Evolutionary conservation across 768 basidiomycete species (phyloP).

Genomic region (Kwoniella sp.): DNA sequence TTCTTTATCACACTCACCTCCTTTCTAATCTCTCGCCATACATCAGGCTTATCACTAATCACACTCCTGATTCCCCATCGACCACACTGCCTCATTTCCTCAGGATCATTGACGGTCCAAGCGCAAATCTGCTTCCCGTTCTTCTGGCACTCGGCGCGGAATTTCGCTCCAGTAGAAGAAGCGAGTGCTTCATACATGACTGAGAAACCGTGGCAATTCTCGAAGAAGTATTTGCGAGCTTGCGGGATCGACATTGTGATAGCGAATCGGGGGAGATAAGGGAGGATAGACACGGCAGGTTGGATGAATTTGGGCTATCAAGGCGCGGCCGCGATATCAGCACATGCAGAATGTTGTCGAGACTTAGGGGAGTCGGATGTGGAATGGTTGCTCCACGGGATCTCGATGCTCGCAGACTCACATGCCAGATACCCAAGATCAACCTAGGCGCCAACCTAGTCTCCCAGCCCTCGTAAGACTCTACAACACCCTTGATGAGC

Average conservation of each 20-base stretch:
- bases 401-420: too few relatives aligned
- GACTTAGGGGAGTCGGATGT: too few relatives aligned
- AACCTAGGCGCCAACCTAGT: constrained; percentile 47
- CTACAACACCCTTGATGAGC: constrained; percentile 67
- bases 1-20: constrained; percentile 45
- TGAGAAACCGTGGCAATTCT: constrained; percentile 80
- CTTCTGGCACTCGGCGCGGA: constrained; percentile 69
- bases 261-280: constrained; percentile 80
- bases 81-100: constrained; percentile 61
- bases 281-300: constrained; percentile 72
- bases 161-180: constrained; percentile 72
- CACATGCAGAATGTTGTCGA: too few relatives aligned
- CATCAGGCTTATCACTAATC: constrained; percentile 55
- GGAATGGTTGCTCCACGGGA: too few relatives aligned
- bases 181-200: constrained; percentile 74
- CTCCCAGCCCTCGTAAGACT: constrained; percentile 58
- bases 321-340: background rate
- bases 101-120: constrained; percentile 92
- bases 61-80: constrained; percentile 53
- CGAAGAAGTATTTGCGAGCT: constrained; percentile 86
- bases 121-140: constrained; percentile 82
- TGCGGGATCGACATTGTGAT: constrained; percentile 74
- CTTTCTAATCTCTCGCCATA: constrained; percentile 41
- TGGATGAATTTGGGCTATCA: constrained; percentile 71
- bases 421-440: constrained; percentile 55